Percentiles rank a stretch among this genome's conserved stretches.
These are phyloP conservation scores for Populus hybrid DNA, from an alignment of 441 rosid species.

Conservation along the genomic window DNA sequence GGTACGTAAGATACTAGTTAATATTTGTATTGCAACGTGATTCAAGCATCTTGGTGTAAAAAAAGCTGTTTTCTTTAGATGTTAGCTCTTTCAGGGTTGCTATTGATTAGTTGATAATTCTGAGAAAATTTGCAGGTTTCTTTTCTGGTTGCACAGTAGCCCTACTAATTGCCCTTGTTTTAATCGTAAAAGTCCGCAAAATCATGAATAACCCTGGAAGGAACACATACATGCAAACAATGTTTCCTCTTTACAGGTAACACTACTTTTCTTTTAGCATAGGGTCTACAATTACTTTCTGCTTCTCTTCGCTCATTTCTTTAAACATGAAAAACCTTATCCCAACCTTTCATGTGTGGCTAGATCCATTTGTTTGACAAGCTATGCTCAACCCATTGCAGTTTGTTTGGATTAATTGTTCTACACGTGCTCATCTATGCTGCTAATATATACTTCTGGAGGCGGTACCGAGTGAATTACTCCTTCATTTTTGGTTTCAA, in stretches of 20 bases:
- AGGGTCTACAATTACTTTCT: neutral
- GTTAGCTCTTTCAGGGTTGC: neutral
- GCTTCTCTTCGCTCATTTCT: neutral
- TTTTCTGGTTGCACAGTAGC: constrained; percentile 62
- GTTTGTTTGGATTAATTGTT: constrained; percentile 67
- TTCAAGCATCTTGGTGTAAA: neutral
- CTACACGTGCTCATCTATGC: constrained; percentile 66
- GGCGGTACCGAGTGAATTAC: constrained; percentile 62
- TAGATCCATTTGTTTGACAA: neutral
- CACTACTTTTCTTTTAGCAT: no score
- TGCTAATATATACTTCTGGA: constrained; percentile 71
- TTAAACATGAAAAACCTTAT: neutral
- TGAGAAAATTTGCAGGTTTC: constrained; percentile 47
- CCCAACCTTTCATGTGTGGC: neutral
- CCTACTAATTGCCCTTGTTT: constrained; percentile 49
- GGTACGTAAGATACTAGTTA: constrained; percentile 25
- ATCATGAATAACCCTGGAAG: constrained; percentile 34
- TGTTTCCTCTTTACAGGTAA: constrained; percentile 84
- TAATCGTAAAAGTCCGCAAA: constrained; percentile 43
- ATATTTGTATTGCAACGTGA: neutral
- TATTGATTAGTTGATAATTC: neutral
- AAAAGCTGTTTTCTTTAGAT: neutral
- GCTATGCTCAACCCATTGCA: constrained; percentile 26
- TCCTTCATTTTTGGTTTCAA: constrained; percentile 87
- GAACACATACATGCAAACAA: constrained; percentile 51